Evolutionary conservation across 192 early-diverging fungal species (phyloP).

Genomic region (Linnemannia elongata): DNA sequence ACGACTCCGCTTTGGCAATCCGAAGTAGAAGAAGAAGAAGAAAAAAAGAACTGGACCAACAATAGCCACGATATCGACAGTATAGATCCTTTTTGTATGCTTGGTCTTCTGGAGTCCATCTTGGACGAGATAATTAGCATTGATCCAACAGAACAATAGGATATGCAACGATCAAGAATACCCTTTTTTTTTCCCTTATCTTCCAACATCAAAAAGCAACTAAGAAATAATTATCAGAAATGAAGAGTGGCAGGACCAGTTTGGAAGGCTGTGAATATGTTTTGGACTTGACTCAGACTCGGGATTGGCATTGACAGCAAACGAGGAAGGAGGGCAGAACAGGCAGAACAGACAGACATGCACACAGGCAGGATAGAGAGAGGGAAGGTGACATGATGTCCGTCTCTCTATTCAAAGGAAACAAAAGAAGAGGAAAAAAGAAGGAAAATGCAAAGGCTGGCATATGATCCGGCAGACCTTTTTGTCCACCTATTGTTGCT

Average conservation of each 20-base stretch:
- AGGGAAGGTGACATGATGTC: not conserved
- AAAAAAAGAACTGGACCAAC: not conserved
- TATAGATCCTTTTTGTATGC: not conserved
- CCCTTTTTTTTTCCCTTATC: not conserved
- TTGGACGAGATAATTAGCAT: too few species aligned
- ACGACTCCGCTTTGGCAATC: conserved; percentile 6
- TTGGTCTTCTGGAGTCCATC: too few species aligned
- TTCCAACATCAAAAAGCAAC: not conserved
- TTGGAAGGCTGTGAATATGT: not conserved
- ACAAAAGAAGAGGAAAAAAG: not conserved
- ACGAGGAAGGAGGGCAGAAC: not conserved
- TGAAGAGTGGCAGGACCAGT: not conserved
- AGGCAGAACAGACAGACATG: not conserved
- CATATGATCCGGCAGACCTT: too few species aligned
- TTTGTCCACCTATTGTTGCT: too few species aligned
- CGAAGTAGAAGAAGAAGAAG: not conserved
- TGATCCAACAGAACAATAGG: too few species aligned
- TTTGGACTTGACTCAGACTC: not conserved
- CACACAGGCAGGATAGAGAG: not conserved
- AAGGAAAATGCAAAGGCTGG: not conserved
- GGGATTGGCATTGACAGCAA: not conserved
- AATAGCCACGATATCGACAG: not conserved
- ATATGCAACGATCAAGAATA: too few species aligned
- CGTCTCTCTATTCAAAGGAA: too few species aligned
- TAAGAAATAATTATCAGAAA: too few species aligned